Base-by-base conservation (phyloP, 2,329 filamentous ascomycete species). In the Botrytis medusae region DNA sequence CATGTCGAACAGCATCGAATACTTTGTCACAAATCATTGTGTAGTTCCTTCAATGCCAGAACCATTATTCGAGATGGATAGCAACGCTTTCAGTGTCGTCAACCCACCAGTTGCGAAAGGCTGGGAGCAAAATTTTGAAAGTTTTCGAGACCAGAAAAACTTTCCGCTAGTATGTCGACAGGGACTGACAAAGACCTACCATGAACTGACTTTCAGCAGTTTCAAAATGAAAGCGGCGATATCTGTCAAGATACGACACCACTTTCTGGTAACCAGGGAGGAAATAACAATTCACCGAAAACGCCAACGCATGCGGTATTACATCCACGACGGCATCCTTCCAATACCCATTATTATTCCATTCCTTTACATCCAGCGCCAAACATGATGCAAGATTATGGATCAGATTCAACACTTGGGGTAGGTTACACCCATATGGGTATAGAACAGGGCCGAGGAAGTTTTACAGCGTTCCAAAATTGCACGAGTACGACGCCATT, bases 11-110 rank as follows among this genome's bases (percentile, higher is more conserved):
- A 75, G 75, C 74, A 77, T 78, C 75, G 75, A 77, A 74, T 73
- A 73, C 77, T 78, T 80, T 79, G 76, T 80, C 69, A 70, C 75
- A 68, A 65, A 59, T 71, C 72, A 77, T 48, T 75, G 74, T 77
- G 59, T 72, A 71, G 75, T 78, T 37, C 62, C 73, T 7, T 32
- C 7, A 54, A 69, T 77, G 73, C 75, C 79, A 76, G 75, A 74
- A 77, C 75, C 73, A 70, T 74, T 79, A 77, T 71, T 77, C 73
- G 75, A 80, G 54, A 81, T 80, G 79, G 75, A 75, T 73, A 78
- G 79, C 68, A 79, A 79, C 69, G 76, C 77, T 73, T 81, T 78
- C 79, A 76, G 75, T 75, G 63, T 76, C 54, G 76, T 71, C 71
- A 72, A 77, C 72, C 64, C 74, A 46, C 67, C 75, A 42, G 61